These are phyloP conservation scores for Lathyrus aphaca DNA, from an alignment of 306 rosid genomes.

Conservation along the genomic window DNA sequence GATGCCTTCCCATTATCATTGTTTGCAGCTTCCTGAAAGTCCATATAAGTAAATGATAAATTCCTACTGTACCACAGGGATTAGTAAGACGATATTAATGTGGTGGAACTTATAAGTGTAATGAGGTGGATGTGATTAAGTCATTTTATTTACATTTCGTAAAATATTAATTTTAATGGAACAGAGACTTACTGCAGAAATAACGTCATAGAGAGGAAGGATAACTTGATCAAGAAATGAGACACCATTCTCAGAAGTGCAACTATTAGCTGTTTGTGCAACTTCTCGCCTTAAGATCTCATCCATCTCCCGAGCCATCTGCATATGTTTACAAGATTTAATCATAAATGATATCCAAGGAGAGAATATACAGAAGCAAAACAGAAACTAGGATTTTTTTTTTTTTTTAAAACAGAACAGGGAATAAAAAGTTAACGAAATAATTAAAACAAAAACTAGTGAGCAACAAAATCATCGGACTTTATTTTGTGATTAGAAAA, in stretches of 20 bases:
- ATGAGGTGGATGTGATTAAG: too few species aligned
- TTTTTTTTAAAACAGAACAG: background rate
- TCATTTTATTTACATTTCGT: too few species aligned
- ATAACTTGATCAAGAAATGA: constrained; percentile 88
- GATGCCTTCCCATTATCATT: constrained; percentile 87
- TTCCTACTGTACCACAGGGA: constrained; percentile 16
- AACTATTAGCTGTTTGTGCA: constrained; percentile 87
- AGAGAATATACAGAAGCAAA: background rate
- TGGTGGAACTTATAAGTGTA: too few species aligned
- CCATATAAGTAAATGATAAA: constrained; percentile 31
- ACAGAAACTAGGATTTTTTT: background rate
- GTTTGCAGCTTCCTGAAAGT: constrained; percentile 80
- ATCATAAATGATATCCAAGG: background rate
- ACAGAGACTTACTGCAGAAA: constrained; percentile 73
- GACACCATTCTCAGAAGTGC: constrained; percentile 62
- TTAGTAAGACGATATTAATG: background rate
- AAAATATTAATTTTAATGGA: background rate
- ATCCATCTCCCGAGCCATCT: constrained; percentile 97
- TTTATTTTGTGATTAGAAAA: background rate
- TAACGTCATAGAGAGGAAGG: constrained; percentile 70
- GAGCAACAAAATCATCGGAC: constrained; percentile 1
- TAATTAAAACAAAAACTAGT: background rate
- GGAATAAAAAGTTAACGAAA: background rate
- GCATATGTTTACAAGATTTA: constrained; percentile 44
- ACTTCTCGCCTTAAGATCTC: constrained; percentile 70